Evolutionary conservation across 1,139 yeast species (phyloP).

Genomic region (Diutina scorzettiae): DNA sequence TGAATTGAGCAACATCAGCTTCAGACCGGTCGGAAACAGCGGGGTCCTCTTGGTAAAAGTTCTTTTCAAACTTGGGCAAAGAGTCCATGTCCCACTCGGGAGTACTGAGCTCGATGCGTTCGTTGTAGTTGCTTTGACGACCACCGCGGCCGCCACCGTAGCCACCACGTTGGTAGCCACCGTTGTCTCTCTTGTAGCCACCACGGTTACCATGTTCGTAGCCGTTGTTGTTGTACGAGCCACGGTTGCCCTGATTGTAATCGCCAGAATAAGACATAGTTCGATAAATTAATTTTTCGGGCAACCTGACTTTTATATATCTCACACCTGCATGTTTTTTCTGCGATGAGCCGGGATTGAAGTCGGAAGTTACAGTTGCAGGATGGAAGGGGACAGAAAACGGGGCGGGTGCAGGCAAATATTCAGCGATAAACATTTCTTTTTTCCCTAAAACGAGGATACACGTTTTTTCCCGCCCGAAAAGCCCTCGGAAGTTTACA

Average conservation of each 20-base stretch:
- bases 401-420: too few species aligned
- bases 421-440: too few species aligned
- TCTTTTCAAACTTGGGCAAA: constrained; percentile 87
- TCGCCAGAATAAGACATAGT: constrained; percentile 3
- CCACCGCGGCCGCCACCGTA: constrained; percentile 15
- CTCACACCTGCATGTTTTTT: too few species aligned
- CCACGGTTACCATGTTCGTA: constrained; percentile 19
- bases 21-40: constrained; percentile 65
- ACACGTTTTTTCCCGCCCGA: too few species aligned
- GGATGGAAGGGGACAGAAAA: too few species aligned
- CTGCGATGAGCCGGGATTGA: too few species aligned
- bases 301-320: too few species aligned
- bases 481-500: too few species aligned
- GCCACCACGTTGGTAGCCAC: constrained; percentile 13
- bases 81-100: constrained; percentile 73
- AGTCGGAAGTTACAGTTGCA: too few species aligned
- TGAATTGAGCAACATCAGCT: constrained; percentile 59
- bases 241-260: constrained; percentile 1
- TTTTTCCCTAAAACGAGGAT: too few species aligned
- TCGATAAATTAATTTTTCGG: too few species aligned
- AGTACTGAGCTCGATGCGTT: constrained; percentile 47
- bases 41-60: constrained; percentile 82
- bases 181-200: constrained; percentile 12
- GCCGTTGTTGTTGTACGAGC: constrained; percentile 12
- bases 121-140: constrained; percentile 11